Evolutionary conservation across 345 rosid species (phyloP), one percentile per base, ranked within the genome.

Genomic region (Rhizophora mangle): DNA sequence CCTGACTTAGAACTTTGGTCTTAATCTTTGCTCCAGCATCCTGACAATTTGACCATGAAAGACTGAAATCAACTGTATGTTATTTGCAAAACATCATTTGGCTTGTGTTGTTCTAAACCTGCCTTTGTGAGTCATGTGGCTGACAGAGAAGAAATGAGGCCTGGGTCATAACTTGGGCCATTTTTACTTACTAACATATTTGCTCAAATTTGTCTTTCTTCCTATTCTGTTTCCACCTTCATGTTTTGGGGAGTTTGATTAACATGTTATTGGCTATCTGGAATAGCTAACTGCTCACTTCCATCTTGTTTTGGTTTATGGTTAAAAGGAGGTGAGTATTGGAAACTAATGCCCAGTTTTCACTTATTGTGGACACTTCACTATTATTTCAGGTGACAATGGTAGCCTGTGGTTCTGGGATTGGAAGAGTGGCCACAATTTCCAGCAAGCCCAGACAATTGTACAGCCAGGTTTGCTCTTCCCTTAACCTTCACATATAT

Each of bases 321-420:
- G 43, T 37, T 37, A 37, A 37, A 37, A 37, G 43, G 43, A 37
- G 43, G 8, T 37, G 43, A 9, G 43, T 43, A 43, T 43, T 11
- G 47, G 47, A 43, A 11, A 43, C 47, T 37, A 43, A 43, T 43
- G 49, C 18, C 49, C 6, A 2, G 16, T 13, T 13, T 43, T 13
- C 13, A 43, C 49, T 43, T 6, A 13, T 43, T 43, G 18, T 13
- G 49, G 49, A 43, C 49, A 13, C 49, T 43, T 3, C 18, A 43
- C 49, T 22, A 27, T 68, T 21, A 47, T 72, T 60, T 46, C 73
- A 95, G 99, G 99, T 74, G 99, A 96, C 79, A 96, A 96, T 54
- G 98, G 99, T 62, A 96, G 99, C 70, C 18, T 96, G 73, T 92
- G 99, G 98, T 96, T 90, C 82, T 96, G 98, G 98, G 99, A 96